A percentile compares a stretch with the other conserved stretches of the same genome.
Evolutionary conservation across 371 early-diverging fungal genomes (phyloP).

Genomic region (Cokeromyces recurvatus): DNA sequence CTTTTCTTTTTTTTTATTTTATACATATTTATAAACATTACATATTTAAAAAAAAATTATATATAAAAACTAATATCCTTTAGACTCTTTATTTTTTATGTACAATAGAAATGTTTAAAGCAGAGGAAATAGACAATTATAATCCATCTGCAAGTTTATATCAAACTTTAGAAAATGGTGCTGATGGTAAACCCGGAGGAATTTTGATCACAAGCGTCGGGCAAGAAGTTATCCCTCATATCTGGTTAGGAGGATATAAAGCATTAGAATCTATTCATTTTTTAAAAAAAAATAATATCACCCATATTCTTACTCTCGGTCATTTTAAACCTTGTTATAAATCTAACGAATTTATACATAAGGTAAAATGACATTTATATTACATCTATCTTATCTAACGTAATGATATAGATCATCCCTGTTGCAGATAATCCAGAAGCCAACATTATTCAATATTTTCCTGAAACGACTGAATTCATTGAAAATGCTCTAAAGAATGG

Average conservation of each 20-base stretch:
- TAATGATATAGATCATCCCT: slow-evolving; percentile 29
- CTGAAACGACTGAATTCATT: slow-evolving; percentile 60
- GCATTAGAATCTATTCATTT: slow-evolving; percentile 29
- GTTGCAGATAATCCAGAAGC: slow-evolving; percentile 66
- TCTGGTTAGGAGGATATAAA: slow-evolving; percentile 47
- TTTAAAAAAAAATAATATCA: slow-evolving; percentile 50
- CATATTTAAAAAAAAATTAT: background rate
- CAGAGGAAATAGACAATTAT: background rate
- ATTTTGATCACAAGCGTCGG: slow-evolving; percentile 42
- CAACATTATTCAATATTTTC: slow-evolving; percentile 68
- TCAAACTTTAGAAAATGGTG: slow-evolving; percentile 32
- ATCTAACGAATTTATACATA: slow-evolving; percentile 44
- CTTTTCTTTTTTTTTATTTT: background rate
- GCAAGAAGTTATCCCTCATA: slow-evolving; percentile 29
- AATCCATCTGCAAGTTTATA: slow-evolving; percentile 13
- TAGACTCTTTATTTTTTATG: background rate
- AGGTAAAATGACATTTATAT: slow-evolving; percentile 26
- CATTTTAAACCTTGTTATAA: slow-evolving; percentile 35
- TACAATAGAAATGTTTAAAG: slow-evolving; percentile 1
- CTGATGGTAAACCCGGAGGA: slow-evolving; percentile 43
- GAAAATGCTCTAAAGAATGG: slow-evolving; percentile 33
- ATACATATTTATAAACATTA: too few species aligned
- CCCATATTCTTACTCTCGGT: slow-evolving; percentile 52
- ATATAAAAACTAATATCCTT: background rate
- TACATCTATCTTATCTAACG: background rate